phyloP scores from a whole-genome alignment of 1,284 basidiomycete genomes.

The Marasmius fiardii region DNA sequence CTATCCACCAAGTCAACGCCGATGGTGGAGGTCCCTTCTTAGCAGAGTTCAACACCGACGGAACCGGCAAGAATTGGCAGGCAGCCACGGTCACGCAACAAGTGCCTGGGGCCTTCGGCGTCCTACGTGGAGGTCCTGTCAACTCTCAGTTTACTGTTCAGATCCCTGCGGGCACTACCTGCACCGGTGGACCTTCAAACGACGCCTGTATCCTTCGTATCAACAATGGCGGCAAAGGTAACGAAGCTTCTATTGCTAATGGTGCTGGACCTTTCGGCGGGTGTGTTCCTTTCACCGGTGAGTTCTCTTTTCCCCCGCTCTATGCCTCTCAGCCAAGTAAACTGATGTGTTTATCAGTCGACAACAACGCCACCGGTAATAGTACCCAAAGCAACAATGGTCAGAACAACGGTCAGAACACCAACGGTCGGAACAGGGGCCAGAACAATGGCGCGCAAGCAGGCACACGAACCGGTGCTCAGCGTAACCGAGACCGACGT shows the following conservation, averaged over 20 bases:
- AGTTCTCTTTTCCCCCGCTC: background rate
- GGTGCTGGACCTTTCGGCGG: constrained; percentile 22
- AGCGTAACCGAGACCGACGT: background rate
- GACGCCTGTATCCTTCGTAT: constrained; percentile 19
- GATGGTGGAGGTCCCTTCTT: constrained; percentile 21
- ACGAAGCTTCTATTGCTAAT: constrained; percentile 17
- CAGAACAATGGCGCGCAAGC: background rate
- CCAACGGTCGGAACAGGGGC: constrained; percentile 3
- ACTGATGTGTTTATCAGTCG: background rate
- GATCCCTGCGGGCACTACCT: constrained; percentile 15
- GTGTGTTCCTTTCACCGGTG: constrained; percentile 16
- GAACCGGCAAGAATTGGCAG: constrained; percentile 17
- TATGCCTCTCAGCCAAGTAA: background rate
- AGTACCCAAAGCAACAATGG: background rate
- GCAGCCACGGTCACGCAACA: constrained; percentile 16
- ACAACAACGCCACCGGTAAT: constrained; percentile 4
- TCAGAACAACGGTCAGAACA: background rate
- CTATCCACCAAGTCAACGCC: constrained; percentile 20
- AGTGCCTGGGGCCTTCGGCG: constrained; percentile 17
- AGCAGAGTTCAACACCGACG: constrained; percentile 20
- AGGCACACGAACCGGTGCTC: background rate
- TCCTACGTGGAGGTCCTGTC: constrained; percentile 19
- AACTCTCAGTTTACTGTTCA: constrained; percentile 17
- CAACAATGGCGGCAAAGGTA: constrained; percentile 18
- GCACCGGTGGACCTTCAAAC: constrained; percentile 18